Evolutionary conservation across 1,139 yeast genomes (phyloP), one percentile per base, ranked within the genome.

Genomic region (Yamadazyma sp.): DNA sequence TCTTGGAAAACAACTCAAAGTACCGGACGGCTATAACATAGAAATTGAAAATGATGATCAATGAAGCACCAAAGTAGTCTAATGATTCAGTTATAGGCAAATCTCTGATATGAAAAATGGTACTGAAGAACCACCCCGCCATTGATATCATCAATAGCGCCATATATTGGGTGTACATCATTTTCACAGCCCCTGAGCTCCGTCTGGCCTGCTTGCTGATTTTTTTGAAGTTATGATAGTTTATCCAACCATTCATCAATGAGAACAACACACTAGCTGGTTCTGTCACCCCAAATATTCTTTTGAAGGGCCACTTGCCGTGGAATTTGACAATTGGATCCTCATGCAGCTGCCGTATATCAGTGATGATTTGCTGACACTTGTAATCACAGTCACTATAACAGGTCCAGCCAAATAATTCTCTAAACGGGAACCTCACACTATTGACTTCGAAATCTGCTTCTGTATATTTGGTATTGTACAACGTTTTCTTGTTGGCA

Each of bases 251-350:
- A 43, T 71, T 71, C 9, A 64, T 66, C 22, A 67, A 20, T 8
- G 73, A 67, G 43, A 70, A 70, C 5, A 70, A 22, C 9, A 59
- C 61, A 38, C 70, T 62, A 33, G 61, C 59, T 24, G 69, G 30
- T 45, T 71, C 77, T 26, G 70, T 70, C 16, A 66, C 51, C 1
- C 76, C 76, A 14, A 61, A 50, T 2, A 68, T 49, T 31, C 74
- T 50, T 9, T 39, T 42, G 43, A 71, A 71, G 3, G 76, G 76
- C 77, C 77, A 71, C 45, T 71, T 71, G 7, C 77, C 77, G 40
- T 60, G 57, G 44, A 69, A 71, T 42, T 71, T 73, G 10, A 70
- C 72, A 53, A 65, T 53, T 2, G 58, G 57, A 11, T 49, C 44
- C 2, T 58, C 57, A 0, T 40, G 31, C 6, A 21, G 20, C 15